Base-by-base conservation (phyloP, 257 asterid genomes). In the Scutellaria galericulata region DNA sequence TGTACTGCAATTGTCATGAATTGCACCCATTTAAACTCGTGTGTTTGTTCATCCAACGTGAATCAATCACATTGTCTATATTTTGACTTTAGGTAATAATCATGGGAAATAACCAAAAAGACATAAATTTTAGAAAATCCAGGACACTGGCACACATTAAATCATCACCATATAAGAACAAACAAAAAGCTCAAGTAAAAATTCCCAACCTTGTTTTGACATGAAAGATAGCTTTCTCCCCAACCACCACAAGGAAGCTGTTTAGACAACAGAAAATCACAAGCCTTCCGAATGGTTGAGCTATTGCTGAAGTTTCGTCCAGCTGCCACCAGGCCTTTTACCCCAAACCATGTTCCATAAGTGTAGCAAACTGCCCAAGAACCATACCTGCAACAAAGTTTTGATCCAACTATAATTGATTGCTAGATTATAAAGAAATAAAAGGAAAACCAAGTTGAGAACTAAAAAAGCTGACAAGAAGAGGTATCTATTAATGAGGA, bases 341-440 rank as follows among this genome's bases (percentile, higher is more conserved):
- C 80, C 58, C 99, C 99, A 75, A 95, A 92, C 99, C 98, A 94
- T 64, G 83, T 72, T 79, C 91, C 99, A 76, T 94, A 94, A 63
- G 97, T 94, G 86, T 86, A 94, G 86, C 99, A 94, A 73, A 91
- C 92, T 71, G 87, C 99, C 98, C 98, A 94, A 54, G 97, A 91
- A 50, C 99, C 99, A 79, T 94, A 91, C 99, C 99, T 94, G 81
- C 37, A 22, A 62, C 79, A 73, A 70, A 66, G 15, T 64, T 74
- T 54, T 22, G 53, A 14, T 64, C 47, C 67, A 67, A 37, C 39
- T 39, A 10, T 57, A 40, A 55, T 20, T 50, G 41, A 66, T 67
- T 7, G 50, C 65, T 58, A 48, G 44, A 37, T 13, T 48, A 39
- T 40, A 13, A 42, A 41, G 56, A 24, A 48, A 64, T 35, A 18